These are phyloP conservation scores for Phytophthora meadii DNA, from an alignment of 352 stramenopile species.

Conservation along the genomic window DNA sequence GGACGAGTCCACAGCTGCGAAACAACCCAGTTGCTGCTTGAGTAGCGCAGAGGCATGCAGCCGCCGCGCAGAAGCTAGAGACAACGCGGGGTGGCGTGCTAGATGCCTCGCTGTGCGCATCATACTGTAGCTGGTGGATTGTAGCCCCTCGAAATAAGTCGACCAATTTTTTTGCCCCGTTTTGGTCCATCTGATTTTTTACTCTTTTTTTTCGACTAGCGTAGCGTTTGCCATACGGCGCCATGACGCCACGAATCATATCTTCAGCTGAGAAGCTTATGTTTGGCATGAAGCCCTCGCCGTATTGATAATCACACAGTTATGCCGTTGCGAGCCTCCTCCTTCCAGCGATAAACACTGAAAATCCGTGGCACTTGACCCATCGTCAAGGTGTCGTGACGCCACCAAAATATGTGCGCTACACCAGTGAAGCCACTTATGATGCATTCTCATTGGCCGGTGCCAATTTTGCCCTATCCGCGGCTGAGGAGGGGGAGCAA, in stretches of 20 bases:
- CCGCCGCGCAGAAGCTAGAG: background rate
- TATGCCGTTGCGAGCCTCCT: conserved; percentile 1
- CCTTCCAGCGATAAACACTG: conserved; percentile 12
- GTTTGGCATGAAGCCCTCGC: background rate
- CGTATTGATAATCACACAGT: conserved; percentile 8
- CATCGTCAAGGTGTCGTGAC: conserved; percentile 7
- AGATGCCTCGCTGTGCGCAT: conserved; percentile 12
- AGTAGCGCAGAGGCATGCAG: conserved; percentile 9
- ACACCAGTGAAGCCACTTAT: conserved; percentile 38
- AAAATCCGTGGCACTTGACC: conserved; percentile 13
- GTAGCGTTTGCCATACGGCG: conserved; percentile 12
- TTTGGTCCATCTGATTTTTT: conserved; percentile 19
- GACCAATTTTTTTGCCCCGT: background rate
- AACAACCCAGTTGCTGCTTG: conserved; percentile 25
- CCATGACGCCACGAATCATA: background rate
- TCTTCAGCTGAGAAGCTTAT: conserved; percentile 9
- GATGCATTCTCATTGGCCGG: conserved; percentile 19
- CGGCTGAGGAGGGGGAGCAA: conserved; percentile 23
- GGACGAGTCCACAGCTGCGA: conserved; percentile 20
- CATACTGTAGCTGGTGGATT: conserved; percentile 7
- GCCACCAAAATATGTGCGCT: conserved; percentile 16
- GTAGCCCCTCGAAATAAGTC: conserved; percentile 8
- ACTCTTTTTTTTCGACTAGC: conserved; percentile 14
- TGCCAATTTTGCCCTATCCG: conserved; percentile 19
- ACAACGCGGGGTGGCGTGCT: background rate